phyloP scores from a whole-genome alignment of 306 rosid species.

The Vigna unguiculata region DNA sequence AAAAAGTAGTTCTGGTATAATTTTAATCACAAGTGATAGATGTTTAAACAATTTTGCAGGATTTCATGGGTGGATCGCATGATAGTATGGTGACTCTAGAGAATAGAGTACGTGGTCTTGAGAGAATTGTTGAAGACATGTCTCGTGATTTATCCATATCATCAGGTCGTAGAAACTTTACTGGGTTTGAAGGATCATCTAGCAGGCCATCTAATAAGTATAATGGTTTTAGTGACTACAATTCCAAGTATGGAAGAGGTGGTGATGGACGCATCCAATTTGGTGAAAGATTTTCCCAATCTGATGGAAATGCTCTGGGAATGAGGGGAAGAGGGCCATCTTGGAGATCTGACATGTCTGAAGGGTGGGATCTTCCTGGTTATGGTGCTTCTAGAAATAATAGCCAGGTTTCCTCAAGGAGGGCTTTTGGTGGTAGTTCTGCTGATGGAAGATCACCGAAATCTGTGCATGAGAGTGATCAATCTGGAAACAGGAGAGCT shows the following conservation, averaged over 20 bases:
- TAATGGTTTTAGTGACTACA: constrained; percentile 77
- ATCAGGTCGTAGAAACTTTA: constrained; percentile 82
- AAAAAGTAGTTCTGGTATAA: constrained; percentile 33
- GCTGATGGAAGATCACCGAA: constrained; percentile 85
- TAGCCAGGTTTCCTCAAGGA: constrained; percentile 80
- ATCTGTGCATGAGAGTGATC: constrained; percentile 80
- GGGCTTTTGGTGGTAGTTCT: constrained; percentile 69
- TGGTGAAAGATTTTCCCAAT: constrained; percentile 80
- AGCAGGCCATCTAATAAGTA: constrained; percentile 78
- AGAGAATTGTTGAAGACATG: constrained; percentile 98
- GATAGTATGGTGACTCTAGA: constrained; percentile 95
- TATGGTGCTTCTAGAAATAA: constrained; percentile 77
- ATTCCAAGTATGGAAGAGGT: constrained; percentile 79
- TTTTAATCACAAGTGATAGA: constrained; percentile 33
- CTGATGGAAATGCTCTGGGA: constrained; percentile 75
- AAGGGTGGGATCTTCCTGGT: constrained; percentile 79
- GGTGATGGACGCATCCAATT: constrained; percentile 74
- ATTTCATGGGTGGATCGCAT: constrained; percentile 99
- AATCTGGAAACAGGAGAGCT: constrained; percentile 81
- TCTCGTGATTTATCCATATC: constrained; percentile 87
- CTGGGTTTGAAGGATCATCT: constrained; percentile 85
- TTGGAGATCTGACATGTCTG: constrained; percentile 85
- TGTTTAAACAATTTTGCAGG: constrained; percentile 64
- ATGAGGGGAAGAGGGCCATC: constrained; percentile 85
- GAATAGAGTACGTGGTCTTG: constrained; percentile 97